Evolutionary conservation across 768 basidiomycete genomes (phyloP), one percentile per base, ranked within the genome.

Genomic region (Leccinum rimulosum): DNA sequence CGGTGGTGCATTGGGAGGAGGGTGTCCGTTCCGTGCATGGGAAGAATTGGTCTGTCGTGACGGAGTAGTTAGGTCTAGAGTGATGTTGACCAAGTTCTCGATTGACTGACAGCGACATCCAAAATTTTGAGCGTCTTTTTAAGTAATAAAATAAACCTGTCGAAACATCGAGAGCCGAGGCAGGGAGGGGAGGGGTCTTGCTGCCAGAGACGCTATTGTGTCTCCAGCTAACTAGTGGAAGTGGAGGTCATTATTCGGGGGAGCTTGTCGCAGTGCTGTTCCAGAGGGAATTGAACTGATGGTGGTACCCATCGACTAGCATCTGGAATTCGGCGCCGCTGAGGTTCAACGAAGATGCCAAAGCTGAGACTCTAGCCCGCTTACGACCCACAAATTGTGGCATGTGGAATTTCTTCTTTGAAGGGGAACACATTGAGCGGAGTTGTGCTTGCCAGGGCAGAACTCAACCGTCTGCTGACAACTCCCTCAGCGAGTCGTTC

Each of bases 371-470:
- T n/a, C n/a, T 58, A 25, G 11, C 36, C 12, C 56, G 52, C 53
- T 56, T 51, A 61, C 40, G 36, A 48, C 0, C 28, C 1, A 30
- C 33, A 2, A 22, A 22, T 49, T 56, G 67, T 65, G 66, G 56
- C 58, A 61, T 52, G 61, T 51, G 50, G 54, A 43, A 48, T 54
- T 58, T 55, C 61, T 33, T 56, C 57, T 56, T 50, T n/a, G 43
- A 19, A 45, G 38, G 57, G 54, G 19, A 33, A 40, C 43, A 17
- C 55, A n/a, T 30, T 33, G 55, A 66, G 65, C 66, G 62, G 65
- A 66, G 65, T 66, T 66, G 65, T 40, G 33, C 59, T 43, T 61
- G 45, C 17, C n/a, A 45, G 9, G 43, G 43, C 43, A 19, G 43
- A 45, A 45, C 17, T 17, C 40, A 43, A 53, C 22, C 14, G 45